Evolutionary conservation across 2,329 filamentous ascomycete genomes (phyloP), one percentile per base, ranked within the genome.

Genomic region (Diaporthe ilicicola): DNA sequence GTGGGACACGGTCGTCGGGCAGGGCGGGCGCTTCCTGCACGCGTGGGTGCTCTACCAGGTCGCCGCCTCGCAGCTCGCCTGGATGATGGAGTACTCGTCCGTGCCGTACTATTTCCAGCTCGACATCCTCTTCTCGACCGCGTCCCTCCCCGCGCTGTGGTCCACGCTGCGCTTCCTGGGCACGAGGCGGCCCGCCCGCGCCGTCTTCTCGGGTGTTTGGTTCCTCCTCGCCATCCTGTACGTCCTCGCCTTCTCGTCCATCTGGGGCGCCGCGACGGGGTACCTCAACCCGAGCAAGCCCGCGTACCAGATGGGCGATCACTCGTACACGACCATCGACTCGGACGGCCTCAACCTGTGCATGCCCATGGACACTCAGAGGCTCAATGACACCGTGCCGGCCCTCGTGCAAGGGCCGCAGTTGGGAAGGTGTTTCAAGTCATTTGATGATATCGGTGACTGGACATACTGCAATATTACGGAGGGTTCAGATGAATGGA

Each of bases 51-150:
- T 68, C 9, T 68, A 68, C n/a, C 53, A 39, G 29, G 53, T 68
- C 32, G 66, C 44, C 6, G 66, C 66, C 1, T 59, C 53, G 17
- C 66, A 68, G 54, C 53, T 68, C 22, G 22, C 66, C 10, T 68
- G 66, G 66, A 68, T 68, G 53, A 68, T 68, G 66, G 66, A 68
- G 19, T 68, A 68, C 32, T 50, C 66, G 17, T 59, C 54, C 15
- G 53, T 68, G 12, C 66, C 66, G 19, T 59, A 68, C 34, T 51
- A 68, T 22, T 59, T 61, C 22, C 66, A 68, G 44, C 53, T 68
- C 17, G 22, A 68, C 34, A 48, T 68, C n/a, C 34, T 68, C 7
- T 68, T 68, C 15, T 59, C 66, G 1, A 68, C 66, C 10, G 66
- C 55, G 10, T 68, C 66, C 7, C 54, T 68, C 6, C 27, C 66